Evolutionary conservation across 2,329 filamentous ascomycete genomes (phyloP).

Genomic region (Teratosphaeria nubilosa): DNA sequence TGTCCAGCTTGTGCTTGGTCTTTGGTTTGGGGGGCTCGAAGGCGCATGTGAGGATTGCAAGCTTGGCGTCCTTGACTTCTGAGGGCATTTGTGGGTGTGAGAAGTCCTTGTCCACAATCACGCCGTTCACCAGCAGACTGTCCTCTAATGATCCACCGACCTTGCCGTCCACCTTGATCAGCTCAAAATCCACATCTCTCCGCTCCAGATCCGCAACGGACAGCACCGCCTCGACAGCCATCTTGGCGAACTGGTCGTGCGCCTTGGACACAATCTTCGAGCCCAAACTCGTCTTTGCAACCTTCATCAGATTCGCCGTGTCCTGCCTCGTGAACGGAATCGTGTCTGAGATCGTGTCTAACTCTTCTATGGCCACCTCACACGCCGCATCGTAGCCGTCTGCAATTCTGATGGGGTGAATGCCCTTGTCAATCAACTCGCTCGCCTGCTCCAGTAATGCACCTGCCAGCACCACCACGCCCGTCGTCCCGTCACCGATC

Average conservation of each 20-base stretch:
- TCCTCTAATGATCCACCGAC: slow-evolving; percentile 91
- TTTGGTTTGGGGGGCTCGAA: slow-evolving; percentile 99
- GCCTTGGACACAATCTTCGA: slow-evolving; percentile 99
- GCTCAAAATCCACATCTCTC: slow-evolving; percentile 95
- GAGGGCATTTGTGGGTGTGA: slow-evolving; percentile 98
- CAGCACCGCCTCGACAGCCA: slow-evolving; percentile 92
- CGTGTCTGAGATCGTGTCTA: slow-evolving; percentile 86
- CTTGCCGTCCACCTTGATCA: slow-evolving; percentile 99
- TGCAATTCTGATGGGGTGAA: slow-evolving; percentile 96
- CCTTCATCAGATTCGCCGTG: slow-evolving; percentile 80
- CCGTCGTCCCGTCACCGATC: slow-evolving; percentile 96
- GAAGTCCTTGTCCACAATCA: slow-evolving; percentile 99
- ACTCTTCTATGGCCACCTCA: slow-evolving; percentile 85
- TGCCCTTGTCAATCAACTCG: slow-evolving; percentile 98
- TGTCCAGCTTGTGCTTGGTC: slow-evolving; percentile 99
- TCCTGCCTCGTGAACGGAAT: slow-evolving; percentile 75
- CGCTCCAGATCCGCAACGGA: slow-evolving; percentile 92
- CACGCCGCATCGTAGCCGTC: slow-evolving; percentile 97
- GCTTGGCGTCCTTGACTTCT: slow-evolving; percentile 88
- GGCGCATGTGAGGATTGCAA: slow-evolving; percentile 93
- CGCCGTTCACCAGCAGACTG: slow-evolving; percentile 87
- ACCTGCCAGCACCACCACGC: slow-evolving; percentile 90
- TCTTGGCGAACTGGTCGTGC: slow-evolving; percentile 95
- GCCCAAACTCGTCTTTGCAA: slow-evolving; percentile 88
- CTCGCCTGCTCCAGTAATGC: slow-evolving; percentile 92